Percentiles rank a stretch among this genome's conserved stretches.
Evolutionary conservation across 768 basidiomycete genomes (phyloP).

Genomic region (Tulasnella sp.): DNA sequence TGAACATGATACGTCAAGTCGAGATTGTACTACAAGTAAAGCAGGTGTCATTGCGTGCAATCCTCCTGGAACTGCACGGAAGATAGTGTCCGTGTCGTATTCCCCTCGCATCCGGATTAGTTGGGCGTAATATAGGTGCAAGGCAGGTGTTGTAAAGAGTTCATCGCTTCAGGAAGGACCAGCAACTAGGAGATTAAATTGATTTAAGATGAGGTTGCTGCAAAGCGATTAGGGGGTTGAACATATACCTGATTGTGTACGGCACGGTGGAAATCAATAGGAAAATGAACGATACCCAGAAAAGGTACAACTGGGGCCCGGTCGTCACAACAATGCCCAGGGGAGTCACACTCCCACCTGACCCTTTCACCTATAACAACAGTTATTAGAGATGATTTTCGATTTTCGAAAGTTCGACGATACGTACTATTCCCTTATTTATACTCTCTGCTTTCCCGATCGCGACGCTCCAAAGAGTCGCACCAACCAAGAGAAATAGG

Average conservation of each 20-base stretch:
- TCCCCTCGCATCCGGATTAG: no score
- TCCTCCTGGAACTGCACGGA: no score
- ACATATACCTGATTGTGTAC: slow-evolving; percentile 17
- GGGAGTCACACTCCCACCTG: not conserved
- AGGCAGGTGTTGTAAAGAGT: not conserved
- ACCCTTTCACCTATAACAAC: not conserved
- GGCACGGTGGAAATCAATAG: slow-evolving; percentile 17
- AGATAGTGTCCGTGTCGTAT: no score
- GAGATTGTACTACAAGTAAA: no score
- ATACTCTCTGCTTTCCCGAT: slow-evolving; percentile 13
- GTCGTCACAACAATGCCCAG: slow-evolving; percentile 15
- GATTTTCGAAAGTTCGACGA: not conserved
- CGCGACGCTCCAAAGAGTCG: slow-evolving; percentile 16
- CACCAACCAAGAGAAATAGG: slow-evolving; percentile 16
- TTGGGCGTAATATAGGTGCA: no score
- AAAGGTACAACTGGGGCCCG: slow-evolving; percentile 14
- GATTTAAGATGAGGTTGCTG: not conserved
- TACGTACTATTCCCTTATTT: slow-evolving; percentile 11
- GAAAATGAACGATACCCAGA: slow-evolving; percentile 18
- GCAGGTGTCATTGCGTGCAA: no score
- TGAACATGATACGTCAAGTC: no score
- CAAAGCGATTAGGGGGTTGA: not conserved
- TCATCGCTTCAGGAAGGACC: slow-evolving; percentile 12
- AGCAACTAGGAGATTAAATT: not conserved
- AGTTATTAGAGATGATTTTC: not conserved